Conservation (phyloP, 2,329 filamentous ascomycete genomes). For the Macroventuria anomochaeta region DNA sequence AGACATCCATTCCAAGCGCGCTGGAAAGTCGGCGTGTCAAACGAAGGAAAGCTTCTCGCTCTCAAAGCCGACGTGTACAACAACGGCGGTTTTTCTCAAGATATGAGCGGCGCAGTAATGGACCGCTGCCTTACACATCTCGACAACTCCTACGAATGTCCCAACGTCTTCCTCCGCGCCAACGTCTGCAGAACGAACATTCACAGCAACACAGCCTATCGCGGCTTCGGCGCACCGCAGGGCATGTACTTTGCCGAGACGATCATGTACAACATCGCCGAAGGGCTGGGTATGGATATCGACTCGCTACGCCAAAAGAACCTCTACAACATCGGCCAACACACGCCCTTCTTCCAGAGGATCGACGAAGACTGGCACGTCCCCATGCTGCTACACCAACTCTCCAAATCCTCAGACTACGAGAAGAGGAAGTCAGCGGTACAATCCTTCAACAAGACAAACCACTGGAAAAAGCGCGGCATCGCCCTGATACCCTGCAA, state of each 20-base stretch:
- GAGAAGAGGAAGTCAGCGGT: slow-evolving; percentile 71
- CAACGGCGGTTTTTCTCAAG: slow-evolving; percentile 81
- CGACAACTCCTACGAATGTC: slow-evolving; percentile 87
- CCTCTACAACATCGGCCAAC: slow-evolving; percentile 76
- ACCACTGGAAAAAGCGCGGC: slow-evolving; percentile 93
- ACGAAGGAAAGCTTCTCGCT: slow-evolving; percentile 88
- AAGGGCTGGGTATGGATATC: slow-evolving; percentile 81
- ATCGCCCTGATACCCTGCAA: slow-evolving; percentile 88
- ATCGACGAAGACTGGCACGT: slow-evolving; percentile 87
- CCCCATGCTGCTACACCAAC: slow-evolving; percentile 87
- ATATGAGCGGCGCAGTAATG: slow-evolving; percentile 75
- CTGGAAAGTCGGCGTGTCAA: slow-evolving; percentile 92
- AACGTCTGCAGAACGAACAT: slow-evolving; percentile 92
- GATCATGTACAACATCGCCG: slow-evolving; percentile 87
- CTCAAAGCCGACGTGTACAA: slow-evolving; percentile 88
- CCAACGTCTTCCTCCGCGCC: slow-evolving; percentile 83
- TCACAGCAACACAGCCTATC: slow-evolving; percentile 94
- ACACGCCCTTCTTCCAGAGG: slow-evolving; percentile 88
- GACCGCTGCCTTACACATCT: slow-evolving; percentile 85
- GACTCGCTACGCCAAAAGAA: slow-evolving; percentile 83
- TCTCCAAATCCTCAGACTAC: slow-evolving; percentile 77
- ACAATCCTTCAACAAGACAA: slow-evolving; percentile 76
- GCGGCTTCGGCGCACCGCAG: slow-evolving; percentile 93
- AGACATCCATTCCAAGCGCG: slow-evolving; percentile 86
- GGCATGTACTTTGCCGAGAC: slow-evolving; percentile 91